phyloP scores from a whole-genome alignment of 2,329 filamentous ascomycete genomes.

The Claviceps sorghi region DNA sequence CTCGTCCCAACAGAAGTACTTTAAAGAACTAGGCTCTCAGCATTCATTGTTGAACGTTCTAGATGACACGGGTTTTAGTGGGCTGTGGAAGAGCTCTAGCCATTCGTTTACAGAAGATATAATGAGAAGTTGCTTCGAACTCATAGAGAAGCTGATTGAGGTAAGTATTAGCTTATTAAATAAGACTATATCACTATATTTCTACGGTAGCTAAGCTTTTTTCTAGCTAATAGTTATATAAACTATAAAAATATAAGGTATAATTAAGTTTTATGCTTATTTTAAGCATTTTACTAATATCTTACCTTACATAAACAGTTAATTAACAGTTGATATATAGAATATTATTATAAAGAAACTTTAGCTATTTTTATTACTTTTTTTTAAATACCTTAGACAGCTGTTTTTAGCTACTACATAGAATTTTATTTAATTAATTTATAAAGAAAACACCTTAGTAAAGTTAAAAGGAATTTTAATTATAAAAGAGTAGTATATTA shows the following conservation, averaged over 20 bases:
- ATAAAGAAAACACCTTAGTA: too few species aligned
- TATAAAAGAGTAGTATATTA: too few species aligned
- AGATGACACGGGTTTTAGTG: conserved; percentile 47
- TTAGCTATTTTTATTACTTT: too few species aligned
- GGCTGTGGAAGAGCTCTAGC: conserved; percentile 44
- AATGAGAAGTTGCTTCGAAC: conserved; percentile 35
- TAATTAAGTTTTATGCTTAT: too few species aligned
- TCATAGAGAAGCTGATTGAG: conserved; percentile 48
- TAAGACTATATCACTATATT: not conserved
- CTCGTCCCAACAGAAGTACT: conserved; percentile 38
- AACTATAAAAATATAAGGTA: not conserved
- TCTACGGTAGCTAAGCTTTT: not conserved
- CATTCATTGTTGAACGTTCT: conserved; percentile 37
- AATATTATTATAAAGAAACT: too few species aligned
- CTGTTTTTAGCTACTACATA: too few species aligned
- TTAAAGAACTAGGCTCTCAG: conserved; percentile 31
- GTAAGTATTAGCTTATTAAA: conserved; percentile 20
- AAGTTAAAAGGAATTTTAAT: too few species aligned
- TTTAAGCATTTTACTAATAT: too few species aligned
- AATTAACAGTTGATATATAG: too few species aligned
- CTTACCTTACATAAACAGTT: too few species aligned
- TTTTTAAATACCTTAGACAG: too few species aligned
- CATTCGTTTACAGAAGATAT: conserved; percentile 34
- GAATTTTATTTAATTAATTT: too few species aligned
- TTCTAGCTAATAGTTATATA: conserved; percentile 7